Percentiles rank a stretch among this genome's conserved stretches.
Conservation (phyloP, 2,329 filamentous ascomycete species). For the Sclerotinia subarctica region DNA sequence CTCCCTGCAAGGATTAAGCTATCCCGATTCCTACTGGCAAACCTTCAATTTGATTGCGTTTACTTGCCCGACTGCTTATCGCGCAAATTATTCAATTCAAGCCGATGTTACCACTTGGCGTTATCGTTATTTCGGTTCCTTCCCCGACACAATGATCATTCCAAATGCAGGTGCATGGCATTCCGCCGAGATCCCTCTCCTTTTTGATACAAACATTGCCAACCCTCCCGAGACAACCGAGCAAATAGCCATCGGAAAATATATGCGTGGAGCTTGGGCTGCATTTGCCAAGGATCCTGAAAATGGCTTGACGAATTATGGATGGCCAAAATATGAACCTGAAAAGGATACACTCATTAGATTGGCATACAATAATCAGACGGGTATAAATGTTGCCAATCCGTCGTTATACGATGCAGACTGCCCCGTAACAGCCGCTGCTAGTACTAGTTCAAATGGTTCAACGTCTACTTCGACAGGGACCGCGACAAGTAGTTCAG, state of each 20-base stretch:
- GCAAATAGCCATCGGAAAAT: conserved; percentile 36
- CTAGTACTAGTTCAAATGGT: too few species aligned
- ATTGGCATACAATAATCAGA: conserved; percentile 22
- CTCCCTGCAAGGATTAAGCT: conserved; percentile 26
- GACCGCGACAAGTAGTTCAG: background rate
- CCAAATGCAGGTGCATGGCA: conserved; percentile 41
- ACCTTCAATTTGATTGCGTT: conserved; percentile 36
- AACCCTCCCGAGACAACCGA: conserved; percentile 28
- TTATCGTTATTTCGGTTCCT: conserved; percentile 42
- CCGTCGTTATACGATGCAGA: conserved; percentile 17
- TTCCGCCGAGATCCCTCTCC: conserved; percentile 37
- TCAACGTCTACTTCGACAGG: background rate
- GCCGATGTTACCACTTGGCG: conserved; percentile 40
- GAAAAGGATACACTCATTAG: conserved; percentile 20
- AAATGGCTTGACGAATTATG: conserved; percentile 38
- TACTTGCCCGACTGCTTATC: conserved; percentile 39
- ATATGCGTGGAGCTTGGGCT: conserved; percentile 42
- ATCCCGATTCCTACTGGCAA: conserved; percentile 34
- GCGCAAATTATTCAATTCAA: conserved; percentile 33
- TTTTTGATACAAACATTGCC: conserved; percentile 34
- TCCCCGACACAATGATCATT: conserved; percentile 38
- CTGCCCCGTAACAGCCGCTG: background rate
- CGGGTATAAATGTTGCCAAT: conserved; percentile 17
- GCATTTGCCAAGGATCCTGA: conserved; percentile 42
- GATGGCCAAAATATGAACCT: conserved; percentile 24